Percentiles rank a stretch among this genome's conserved stretches.
phyloP scores from a whole-genome alignment of 2,329 filamentous ascomycete species.

The Stachybotrys chlorohalonatus region DNA sequence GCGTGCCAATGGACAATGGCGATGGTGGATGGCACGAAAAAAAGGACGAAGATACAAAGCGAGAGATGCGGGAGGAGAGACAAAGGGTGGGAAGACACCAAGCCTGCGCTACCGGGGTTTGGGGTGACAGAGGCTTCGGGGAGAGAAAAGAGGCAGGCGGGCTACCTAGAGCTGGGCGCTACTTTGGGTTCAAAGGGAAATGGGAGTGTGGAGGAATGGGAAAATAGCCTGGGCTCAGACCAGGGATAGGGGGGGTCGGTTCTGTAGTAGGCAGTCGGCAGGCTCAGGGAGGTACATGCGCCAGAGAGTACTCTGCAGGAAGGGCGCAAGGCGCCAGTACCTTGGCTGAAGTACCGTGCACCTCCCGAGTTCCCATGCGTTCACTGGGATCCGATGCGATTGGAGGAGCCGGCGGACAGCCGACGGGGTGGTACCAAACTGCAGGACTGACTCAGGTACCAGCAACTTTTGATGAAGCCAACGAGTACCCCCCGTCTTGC shows the following conservation, averaged over 20 bases:
- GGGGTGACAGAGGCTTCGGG: background rate
- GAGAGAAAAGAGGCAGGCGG: background rate
- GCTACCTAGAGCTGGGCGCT: background rate
- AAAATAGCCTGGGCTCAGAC: background rate
- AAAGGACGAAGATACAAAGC: constrained; percentile 6
- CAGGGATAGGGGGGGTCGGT: background rate
- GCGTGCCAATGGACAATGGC: constrained; percentile 6
- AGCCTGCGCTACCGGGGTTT: background rate
- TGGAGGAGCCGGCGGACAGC: background rate
- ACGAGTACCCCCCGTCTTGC: too few species aligned
- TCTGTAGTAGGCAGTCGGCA: background rate
- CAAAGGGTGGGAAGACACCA: constrained; percentile 4
- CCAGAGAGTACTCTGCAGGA: background rate
- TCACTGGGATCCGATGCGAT: background rate
- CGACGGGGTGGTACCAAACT: background rate
- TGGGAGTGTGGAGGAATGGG: background rate
- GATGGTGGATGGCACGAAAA: constrained; percentile 1
- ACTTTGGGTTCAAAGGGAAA: background rate
- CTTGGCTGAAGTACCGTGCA: background rate
- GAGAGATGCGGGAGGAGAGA: constrained; percentile 6
- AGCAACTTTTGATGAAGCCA: too few species aligned
- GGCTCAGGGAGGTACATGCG: background rate
- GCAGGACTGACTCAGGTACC: background rate
- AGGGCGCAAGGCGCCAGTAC: background rate
- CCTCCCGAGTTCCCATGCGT: background rate